Conservation (phyloP, 2,329 filamentous ascomycete species). For the Alternaria sp. region DNA sequence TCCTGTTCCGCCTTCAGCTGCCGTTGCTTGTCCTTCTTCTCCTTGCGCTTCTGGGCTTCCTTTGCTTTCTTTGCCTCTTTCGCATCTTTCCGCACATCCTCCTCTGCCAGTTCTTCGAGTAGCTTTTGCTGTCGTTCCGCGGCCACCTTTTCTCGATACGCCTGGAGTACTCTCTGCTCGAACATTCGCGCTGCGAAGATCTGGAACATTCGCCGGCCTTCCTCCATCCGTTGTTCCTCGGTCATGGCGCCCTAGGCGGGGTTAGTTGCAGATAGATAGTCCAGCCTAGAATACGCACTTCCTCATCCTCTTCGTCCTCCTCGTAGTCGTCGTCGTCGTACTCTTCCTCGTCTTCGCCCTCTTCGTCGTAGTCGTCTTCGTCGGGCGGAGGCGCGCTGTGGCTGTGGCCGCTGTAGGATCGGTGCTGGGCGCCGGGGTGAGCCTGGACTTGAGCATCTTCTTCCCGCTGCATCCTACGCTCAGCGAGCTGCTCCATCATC, state of each 20-base stretch:
- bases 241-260: constrained; percentile 85
- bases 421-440: constrained; percentile 61
- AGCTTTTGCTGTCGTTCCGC: constrained; percentile 90
- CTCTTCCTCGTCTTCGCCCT: constrained; percentile 67
- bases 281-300: constrained; percentile 35
- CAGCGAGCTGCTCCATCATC: constrained; percentile 99
- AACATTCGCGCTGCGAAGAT: constrained; percentile 99
- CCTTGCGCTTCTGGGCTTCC: constrained; percentile 93
- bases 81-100: constrained; percentile 75
- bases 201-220: constrained; percentile 97
- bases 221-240: constrained; percentile 98
- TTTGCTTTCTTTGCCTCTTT: constrained; percentile 92
- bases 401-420: constrained; percentile 64
- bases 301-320: constrained; percentile 44
- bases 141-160: constrained; percentile 97
- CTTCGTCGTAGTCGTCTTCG: constrained; percentile 79
- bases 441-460: constrained; percentile 77
- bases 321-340: constrained; percentile 66
- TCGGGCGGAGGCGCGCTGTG: constrained; percentile 69
- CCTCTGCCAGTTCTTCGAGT: constrained; percentile 88
- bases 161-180: constrained; percentile 92
- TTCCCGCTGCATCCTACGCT: constrained; percentile 95
- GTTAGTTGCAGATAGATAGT: constrained; percentile 29
- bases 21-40: constrained; percentile 89
- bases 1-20: constrained; percentile 90